Conservation (phyloP, 2,329 filamentous ascomycete species). For the Dactylellina parvicollis region DNA sequence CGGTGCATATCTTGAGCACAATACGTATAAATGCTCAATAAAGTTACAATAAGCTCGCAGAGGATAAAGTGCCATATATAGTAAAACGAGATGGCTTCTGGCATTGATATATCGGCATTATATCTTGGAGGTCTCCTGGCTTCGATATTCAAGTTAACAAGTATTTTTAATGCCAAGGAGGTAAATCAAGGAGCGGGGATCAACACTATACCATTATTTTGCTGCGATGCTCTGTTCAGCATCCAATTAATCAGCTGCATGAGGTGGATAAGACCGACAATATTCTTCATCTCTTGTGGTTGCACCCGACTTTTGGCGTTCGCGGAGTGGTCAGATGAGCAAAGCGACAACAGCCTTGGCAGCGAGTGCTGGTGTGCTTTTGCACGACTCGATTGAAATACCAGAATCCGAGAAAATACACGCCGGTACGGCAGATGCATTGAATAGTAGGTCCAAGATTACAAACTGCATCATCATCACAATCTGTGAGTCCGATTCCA, state of each 20-base stretch:
- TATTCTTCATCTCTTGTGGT: too few relatives aligned
- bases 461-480: constrained; percentile 28
- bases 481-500: constrained; percentile 10
- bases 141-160: too few relatives aligned
- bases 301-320: too few relatives aligned
- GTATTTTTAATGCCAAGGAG: too few relatives aligned
- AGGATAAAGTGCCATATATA: neutral
- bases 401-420: constrained; percentile 13
- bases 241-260: too few relatives aligned
- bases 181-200: too few relatives aligned
- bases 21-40: constrained; percentile 34
- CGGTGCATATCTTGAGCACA: constrained; percentile 28
- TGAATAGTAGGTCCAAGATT: constrained; percentile 1
- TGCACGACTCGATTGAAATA: neutral
- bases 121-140: too few relatives aligned
- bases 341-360: neutral
- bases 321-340: too few relatives aligned
- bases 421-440: neutral
- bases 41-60: constrained; percentile 20
- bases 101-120: too few relatives aligned
- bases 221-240: too few relatives aligned
- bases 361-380: neutral
- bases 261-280: too few relatives aligned
- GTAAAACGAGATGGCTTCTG: neutral
- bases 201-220: too few relatives aligned